Evolutionary conservation across 306 rosid species (phyloP), one percentile per base, ranked within the genome.

Genomic region (Corylus heterophylla): DNA sequence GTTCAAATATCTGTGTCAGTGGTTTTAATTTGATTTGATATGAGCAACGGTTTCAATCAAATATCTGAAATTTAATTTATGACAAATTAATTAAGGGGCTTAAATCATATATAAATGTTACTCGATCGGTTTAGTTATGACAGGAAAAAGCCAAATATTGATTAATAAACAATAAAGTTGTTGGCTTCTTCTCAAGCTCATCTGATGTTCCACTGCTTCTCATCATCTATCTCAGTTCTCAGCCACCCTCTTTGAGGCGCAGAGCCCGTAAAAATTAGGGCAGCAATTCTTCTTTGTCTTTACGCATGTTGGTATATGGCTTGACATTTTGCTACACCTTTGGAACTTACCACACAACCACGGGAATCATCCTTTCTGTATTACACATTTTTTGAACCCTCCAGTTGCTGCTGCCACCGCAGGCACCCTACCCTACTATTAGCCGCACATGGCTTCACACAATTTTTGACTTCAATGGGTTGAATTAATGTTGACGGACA

Each of bases 331-430:
- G 52, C 73, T 37, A 2, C 8, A 48, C 50, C 4, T 72, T 58
- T 62, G 76, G 62, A 35, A 72, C 67, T 79, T 62, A 51, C 54
- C 71, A 29, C 37, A n/a, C 77, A 16, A 35, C 77, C 47, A 51
- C 3, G 27, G 39, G 72, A 67, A 61, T 62, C 42, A 50, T 61
- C 67, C 77, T 47, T 31, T 12, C 44, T 42, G 12, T 37, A 61
- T 52, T 72, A 22, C 64, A 61, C 31, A 62, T 47, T 31, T 31
- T 31, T 31, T 31, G 35, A 31, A 31, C 35, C 2, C 35, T 2
- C 35, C 35, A 31, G 35, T 63, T 59, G 59, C 71, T 61, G 9
- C 72, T 42, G 62, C 18, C 42, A 2, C 12, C 3, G 42, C 0
- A 61, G 68, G 7, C 16, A 29, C 5, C 68, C 12, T 12, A 27